Conservation (phyloP, 495 filamentous ascomycete species). For the Trichoderma erinaceum region DNA sequence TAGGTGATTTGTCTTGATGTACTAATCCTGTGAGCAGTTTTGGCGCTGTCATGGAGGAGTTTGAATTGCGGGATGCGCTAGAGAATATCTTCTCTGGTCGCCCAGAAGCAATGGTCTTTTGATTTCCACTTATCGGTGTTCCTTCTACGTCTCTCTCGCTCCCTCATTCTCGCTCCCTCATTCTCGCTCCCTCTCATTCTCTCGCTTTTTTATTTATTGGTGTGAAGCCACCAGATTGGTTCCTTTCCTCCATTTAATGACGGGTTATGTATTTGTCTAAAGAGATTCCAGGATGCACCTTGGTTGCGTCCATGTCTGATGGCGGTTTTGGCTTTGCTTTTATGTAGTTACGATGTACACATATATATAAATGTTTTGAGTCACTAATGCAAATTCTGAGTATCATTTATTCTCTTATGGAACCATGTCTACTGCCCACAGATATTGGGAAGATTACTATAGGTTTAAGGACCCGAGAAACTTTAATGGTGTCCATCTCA, state of each 20-base stretch:
- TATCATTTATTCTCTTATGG: no score
- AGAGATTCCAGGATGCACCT: neutral
- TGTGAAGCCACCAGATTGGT: neutral
- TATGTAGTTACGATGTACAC: neutral
- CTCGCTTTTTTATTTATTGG: neutral
- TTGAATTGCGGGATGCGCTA: conserved; percentile 82
- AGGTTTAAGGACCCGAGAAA: no score
- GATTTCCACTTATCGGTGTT: conserved; percentile 14
- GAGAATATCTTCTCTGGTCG: conserved; percentile 45
- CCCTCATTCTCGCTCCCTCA: neutral
- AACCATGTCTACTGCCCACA: no score
- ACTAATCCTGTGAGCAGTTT: conserved; percentile 48
- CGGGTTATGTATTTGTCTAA: neutral
- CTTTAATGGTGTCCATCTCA: no score
- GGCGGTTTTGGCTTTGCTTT: neutral
- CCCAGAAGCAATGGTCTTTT: conserved; percentile 27
- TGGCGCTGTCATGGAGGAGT: conserved; percentile 82
- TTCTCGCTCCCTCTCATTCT: neutral
- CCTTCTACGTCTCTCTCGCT: neutral
- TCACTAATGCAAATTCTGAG: no score
- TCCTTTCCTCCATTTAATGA: neutral
- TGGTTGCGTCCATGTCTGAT: neutral
- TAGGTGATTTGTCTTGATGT: neutral
- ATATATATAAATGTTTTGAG: neutral
- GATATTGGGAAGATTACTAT: no score